phyloP scores from a whole-genome alignment of 2,329 filamentous ascomycete species.

The Colletotrichum eremochloae region DNA sequence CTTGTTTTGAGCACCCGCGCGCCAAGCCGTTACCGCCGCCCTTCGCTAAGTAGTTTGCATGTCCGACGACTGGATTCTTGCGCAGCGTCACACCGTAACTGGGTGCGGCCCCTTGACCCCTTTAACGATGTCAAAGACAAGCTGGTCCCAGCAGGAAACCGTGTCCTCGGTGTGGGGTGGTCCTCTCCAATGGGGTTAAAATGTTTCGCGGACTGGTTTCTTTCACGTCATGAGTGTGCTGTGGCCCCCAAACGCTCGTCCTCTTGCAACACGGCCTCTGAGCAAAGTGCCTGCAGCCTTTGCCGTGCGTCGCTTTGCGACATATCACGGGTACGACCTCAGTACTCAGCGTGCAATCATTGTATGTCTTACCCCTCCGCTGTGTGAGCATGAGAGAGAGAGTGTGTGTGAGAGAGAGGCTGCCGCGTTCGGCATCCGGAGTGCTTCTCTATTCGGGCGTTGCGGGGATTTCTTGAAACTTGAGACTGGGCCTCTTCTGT shows the following conservation, averaged over 20 bases:
- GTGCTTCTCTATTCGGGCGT: slow-evolving; percentile 6
- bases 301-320: slow-evolving; percentile 31
- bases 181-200: slow-evolving; percentile 8
- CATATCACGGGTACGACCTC: slow-evolving; percentile 26
- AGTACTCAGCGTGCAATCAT: background rate
- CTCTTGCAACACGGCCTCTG: background rate
- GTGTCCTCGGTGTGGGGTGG: slow-evolving; percentile 16
- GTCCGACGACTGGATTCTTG: slow-evolving; percentile 18
- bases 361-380: slow-evolving; percentile 12
- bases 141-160: slow-evolving; percentile 18
- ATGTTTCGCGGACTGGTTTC: slow-evolving; percentile 19
- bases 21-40: slow-evolving; percentile 28
- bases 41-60: slow-evolving; percentile 21
- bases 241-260: slow-evolving; percentile 27
- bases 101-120: slow-evolving; percentile 28
- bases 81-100: slow-evolving; percentile 32
- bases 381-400: background rate
- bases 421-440: background rate
- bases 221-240: slow-evolving; percentile 4
- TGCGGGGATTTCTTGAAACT: slow-evolving; percentile 28
- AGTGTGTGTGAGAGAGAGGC: background rate
- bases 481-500: slow-evolving; percentile 13
- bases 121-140: slow-evolving; percentile 33
- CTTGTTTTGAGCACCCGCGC: background rate
- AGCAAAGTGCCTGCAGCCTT: slow-evolving; percentile 12